Base-by-base conservation (phyloP, 1,139 yeast genomes). In the Groenewaldozyma auringiensis region DNA sequence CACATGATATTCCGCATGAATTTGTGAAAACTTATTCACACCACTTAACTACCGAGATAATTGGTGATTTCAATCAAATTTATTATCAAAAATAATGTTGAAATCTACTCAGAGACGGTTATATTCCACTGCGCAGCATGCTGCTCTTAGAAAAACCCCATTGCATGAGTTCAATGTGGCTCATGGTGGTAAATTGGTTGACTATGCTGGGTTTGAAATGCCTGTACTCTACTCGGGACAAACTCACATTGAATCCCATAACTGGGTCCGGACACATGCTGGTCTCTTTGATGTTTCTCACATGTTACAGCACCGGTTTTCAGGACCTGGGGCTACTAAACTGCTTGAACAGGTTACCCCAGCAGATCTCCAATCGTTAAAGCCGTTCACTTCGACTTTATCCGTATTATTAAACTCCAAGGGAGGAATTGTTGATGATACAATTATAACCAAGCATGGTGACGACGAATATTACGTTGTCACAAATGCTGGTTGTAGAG, bases 211-310 rank as follows among this genome's bases (percentile, higher is more conserved):
- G 16, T 92, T 77, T 61, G 78, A 82, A 44, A 89, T 92, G 97
- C 98, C 98, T 1, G 89, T 92, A 11, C 68, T 87, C 41, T 92
- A 89, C 70, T 75, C 78, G 55, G 80, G 74, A 18, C 95, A 86
- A 65, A 68, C 87, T 2, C 97, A 89, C 64, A 80, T 87, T 42
- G 95, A 88, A 51, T 88, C 96, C 1, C 98, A 92, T 68, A 76
- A 83, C 52, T 92, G 97, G 96, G 94, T 92, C 1, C 78, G 98
- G 63, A 62, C 71, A 31, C 78, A 84, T 52, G 92, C 89, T 42
- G 98, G 98, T 3, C 69, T 92, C 48, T 92, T 92, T 59, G 98
- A 92, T 64, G 98, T 92, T 41, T 85, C 96, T 49, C 98, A 92
- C 67, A 92, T 92, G 98, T 75, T 89, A 48, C 97, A 92, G 68